phyloP scores from a whole-genome alignment of 2,329 filamentous ascomycete species.

The Metarhizium humberi region DNA sequence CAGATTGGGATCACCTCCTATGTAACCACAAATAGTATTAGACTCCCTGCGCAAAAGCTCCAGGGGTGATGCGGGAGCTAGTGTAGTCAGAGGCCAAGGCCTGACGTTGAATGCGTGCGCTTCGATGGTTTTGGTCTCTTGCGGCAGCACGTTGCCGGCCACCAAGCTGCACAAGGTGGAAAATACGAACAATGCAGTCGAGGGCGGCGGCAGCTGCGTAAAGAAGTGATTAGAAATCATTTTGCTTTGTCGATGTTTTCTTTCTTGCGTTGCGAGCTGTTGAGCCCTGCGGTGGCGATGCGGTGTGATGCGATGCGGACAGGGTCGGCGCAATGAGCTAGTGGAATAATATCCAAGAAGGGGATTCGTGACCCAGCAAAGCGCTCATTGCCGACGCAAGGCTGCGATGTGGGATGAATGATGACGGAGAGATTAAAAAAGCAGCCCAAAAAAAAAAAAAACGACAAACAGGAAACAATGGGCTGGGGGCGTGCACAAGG shows the following conservation, averaged over 20 bases:
- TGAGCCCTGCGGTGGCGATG: background rate
- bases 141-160: slow-evolving; percentile 30
- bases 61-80: slow-evolving; percentile 25
- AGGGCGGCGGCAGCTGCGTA: slow-evolving; percentile 24
- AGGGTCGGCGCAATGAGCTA: background rate
- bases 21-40: slow-evolving; percentile 50
- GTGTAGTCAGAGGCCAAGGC: slow-evolving; percentile 26
- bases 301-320: background rate
- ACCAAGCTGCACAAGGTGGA: slow-evolving; percentile 21
- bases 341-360: background rate
- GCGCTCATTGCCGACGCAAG: background rate
- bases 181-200: slow-evolving; percentile 24
- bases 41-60: slow-evolving; percentile 31
- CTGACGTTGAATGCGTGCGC: slow-evolving; percentile 26
- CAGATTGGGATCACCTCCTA: slow-evolving; percentile 40
- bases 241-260: slow-evolving; percentile 7
- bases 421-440: background rate
- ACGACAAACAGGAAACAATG: background rate
- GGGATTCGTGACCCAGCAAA: background rate
- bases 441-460: background rate
- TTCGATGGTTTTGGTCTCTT: slow-evolving; percentile 27
- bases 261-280: background rate
- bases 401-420: background rate
- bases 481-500: background rate
- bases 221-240: slow-evolving; percentile 21